Conservation (phyloP, 257 asterid genomes). For the Nicotiana obtusifolia region DNA sequence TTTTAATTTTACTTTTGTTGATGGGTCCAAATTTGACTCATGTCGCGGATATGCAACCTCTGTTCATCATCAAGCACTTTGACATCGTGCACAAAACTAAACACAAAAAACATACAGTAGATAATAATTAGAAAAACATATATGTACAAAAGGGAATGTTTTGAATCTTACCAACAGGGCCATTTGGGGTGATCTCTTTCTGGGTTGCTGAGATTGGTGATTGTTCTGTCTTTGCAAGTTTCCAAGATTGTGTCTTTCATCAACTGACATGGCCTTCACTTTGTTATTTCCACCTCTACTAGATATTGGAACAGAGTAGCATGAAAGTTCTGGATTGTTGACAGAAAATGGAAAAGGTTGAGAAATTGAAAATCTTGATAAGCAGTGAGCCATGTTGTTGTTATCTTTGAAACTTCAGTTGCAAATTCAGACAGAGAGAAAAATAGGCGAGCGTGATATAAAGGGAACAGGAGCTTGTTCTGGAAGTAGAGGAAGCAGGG, state of each 20-base stretch:
- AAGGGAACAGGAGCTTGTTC: conserved; percentile 28
- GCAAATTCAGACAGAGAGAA: too few species aligned
- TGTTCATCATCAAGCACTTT: not conserved
- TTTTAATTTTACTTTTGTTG: too few species aligned
- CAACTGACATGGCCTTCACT: conserved; percentile 29
- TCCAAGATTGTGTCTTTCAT: conserved; percentile 40
- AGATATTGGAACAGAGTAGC: conserved; percentile 1
- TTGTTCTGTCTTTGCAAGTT: conserved; percentile 39
- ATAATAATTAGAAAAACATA: too few species aligned
- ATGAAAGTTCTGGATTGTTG: conserved; percentile 11
- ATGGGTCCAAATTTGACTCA: too few species aligned
- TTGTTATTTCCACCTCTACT: not conserved
- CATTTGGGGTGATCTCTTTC: conserved; percentile 31
- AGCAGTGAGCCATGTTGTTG: conserved; percentile 31
- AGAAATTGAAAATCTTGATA: conserved; percentile 30
- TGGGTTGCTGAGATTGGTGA: conserved; percentile 36
- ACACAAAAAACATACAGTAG: too few species aligned
- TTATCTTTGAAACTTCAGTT: too few species aligned
- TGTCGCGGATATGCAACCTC: too few species aligned
- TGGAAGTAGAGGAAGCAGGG: conserved; percentile 37
- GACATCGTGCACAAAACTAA: not conserved
- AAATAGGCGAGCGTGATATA: not conserved
- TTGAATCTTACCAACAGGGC: conserved; percentile 40
- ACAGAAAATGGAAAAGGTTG: conserved; percentile 10
- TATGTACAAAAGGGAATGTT: not conserved